Evolutionary conservation across 768 basidiomycete genomes (phyloP), one percentile per base, ranked within the genome.

Genomic region (Kockovaella imperatae): DNA sequence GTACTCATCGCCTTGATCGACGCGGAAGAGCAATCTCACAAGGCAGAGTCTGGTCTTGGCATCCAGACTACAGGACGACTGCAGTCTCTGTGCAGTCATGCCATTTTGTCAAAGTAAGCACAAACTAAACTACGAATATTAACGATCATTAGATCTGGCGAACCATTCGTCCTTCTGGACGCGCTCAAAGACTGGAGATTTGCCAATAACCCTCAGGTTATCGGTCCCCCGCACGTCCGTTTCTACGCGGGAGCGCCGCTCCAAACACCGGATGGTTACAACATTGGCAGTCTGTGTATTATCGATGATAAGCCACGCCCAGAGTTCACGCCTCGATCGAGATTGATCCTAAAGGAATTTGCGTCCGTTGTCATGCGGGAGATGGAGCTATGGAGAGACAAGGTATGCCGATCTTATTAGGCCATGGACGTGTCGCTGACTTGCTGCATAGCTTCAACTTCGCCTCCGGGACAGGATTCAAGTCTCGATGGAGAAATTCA

Each of bases 401-500:
- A 95, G 77, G 86, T 85, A 47, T 50, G 57, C 49, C 49, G 36
- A 13, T 10, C 10, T 20, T n/a, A 35, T 15, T 8, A 13, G 6
- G 17, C n/a, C n/a, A n/a, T 36, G 24, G 30, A 29, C 25, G 26
- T 45, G 3, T 30, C 24, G 45, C 53, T 67, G 34, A 62, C 43
- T 46, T 21, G 20, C 23, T n/a, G n/a, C 31, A 13, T 53, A 86
- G 86, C 88, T 91, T 43, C 90, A 91, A 73, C 75, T 93, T 14
- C 79, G 87, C 29, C 84, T 91, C 56, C 80, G 90, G 38, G 90
- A 91, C 60, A 81, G 83, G 36, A 93, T 95, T 25, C 91, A 96
- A 61, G 87, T 75, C 51, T 93, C 91, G 80, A 93, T 96, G 90
- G 90, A 96, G 67, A 80, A 86, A 56, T 95, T 96, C 66, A 91